A percentile compares a stretch with the other conserved stretches of the same genome.
These are phyloP conservation scores for Pisolithus sp. DNA, from an alignment of 768 basidiomycete species.

Conservation along the genomic window DNA sequence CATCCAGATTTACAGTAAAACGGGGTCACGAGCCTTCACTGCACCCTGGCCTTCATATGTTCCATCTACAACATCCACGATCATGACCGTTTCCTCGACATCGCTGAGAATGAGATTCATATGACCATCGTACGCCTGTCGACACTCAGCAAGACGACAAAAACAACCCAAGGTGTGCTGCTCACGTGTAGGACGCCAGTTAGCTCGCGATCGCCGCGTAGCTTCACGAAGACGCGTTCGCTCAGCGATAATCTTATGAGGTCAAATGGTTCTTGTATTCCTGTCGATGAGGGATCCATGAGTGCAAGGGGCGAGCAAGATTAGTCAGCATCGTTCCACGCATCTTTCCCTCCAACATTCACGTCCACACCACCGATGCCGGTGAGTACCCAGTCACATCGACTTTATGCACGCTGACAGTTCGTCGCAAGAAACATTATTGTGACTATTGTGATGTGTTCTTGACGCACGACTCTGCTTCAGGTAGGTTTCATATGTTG, in stretches of 20 bases:
- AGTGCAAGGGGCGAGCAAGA: constrained; percentile 7
- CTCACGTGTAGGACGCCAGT: constrained; percentile 89
- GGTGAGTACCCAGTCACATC: constrained; percentile 35
- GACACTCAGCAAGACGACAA: constrained; percentile 8
- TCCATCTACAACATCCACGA: constrained; percentile 81
- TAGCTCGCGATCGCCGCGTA: constrained; percentile 89
- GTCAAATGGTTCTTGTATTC: constrained; percentile 95
- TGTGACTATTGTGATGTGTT: constrained; percentile 94
- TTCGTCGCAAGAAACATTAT: constrained; percentile 69
- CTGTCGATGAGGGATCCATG: constrained; percentile 68
- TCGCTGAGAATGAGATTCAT: constrained; percentile 99
- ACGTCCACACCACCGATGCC: constrained; percentile 42
- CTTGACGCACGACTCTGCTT: constrained; percentile 89
- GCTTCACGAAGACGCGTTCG: constrained; percentile 97
- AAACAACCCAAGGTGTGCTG: constrained; percentile 5
- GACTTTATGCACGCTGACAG: constrained; percentile 2
- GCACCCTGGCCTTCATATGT: constrained; percentile 49
- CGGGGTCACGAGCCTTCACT: constrained; percentile 51
- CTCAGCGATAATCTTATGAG: constrained; percentile 92
- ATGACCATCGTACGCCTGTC: constrained; percentile 98
- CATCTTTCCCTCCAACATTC: constrained; percentile 15
- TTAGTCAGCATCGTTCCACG: constrained; percentile 27
- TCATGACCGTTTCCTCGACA: constrained; percentile 95
- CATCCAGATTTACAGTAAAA: neutral
- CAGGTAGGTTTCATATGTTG: constrained; percentile 46